Percentiles rank a stretch among this genome's conserved stretches.
These are phyloP conservation scores for Pseudogymnoascus sp. DNA, from an alignment of 2,329 filamentous ascomycete genomes.

Conservation along the genomic window DNA sequence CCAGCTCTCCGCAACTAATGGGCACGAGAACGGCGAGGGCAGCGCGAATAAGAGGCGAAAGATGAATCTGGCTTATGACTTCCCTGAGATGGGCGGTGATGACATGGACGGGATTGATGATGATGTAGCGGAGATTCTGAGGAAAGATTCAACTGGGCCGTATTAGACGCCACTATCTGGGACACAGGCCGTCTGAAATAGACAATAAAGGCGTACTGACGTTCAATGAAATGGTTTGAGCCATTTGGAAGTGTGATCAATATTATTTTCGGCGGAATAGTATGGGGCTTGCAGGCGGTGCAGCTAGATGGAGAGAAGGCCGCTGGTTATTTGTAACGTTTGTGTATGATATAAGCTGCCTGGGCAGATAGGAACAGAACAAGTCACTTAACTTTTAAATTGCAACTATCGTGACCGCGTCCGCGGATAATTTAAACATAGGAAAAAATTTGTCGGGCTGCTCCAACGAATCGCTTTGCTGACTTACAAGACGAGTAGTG, in stretches of 20 bases:
- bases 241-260: neutral
- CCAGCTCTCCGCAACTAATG: slow-evolving; percentile 24
- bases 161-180: neutral
- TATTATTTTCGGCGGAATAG: neutral
- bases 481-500: neutral
- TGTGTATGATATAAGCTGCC: neutral
- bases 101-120: slow-evolving; percentile 52
- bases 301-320: neutral
- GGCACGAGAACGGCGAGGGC: slow-evolving; percentile 14
- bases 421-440: neutral
- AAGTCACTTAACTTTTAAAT: neutral
- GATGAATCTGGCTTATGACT: slow-evolving; percentile 39
- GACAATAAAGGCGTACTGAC: neutral
- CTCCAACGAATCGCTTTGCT: neutral
- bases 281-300: neutral
- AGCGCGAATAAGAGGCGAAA: slow-evolving; percentile 45
- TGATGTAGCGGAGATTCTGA: slow-evolving; percentile 54
- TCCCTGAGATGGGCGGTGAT: slow-evolving; percentile 43
- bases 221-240: neutral
- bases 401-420: neutral
- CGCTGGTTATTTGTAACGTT: neutral
- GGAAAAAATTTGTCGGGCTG: neutral
- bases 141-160: slow-evolving; percentile 33
- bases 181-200: neutral
- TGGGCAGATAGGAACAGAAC: neutral